Base-by-base conservation (phyloP, 768 basidiomycete species). In the Suillus ampliporus region DNA sequence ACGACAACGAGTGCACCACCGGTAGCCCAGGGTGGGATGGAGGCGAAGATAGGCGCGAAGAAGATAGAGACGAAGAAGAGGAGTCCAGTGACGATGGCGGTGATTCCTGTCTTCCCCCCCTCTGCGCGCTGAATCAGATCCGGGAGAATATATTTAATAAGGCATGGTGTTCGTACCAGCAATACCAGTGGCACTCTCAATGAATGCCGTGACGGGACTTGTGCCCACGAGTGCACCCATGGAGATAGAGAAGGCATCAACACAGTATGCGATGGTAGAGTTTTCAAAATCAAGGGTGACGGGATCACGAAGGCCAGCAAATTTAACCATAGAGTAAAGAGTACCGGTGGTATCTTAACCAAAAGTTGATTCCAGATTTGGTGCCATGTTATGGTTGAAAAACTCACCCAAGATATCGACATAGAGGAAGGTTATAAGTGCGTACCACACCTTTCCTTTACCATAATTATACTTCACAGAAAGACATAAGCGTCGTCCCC, bases 301-400 rank as follows among this genome's bases (percentile, higher is more conserved):
- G 1, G 89, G 89, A 70, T 94, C 89, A 52, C 91, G 91, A 2
- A 95, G 83, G n/a, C 91, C 91, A 7, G 93, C 92, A 65, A 94
- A 94, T 73, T 91, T 93, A 58, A 92, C 91, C 93, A 95, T 94
- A 43, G 93, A 90, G 72, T 94, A 94, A 5, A 95, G 79, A 10
- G 93, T 94, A 70, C 93, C 89, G 60, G 80, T 82, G 34, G 78
- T 82, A 61, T 81, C 77, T 74, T 61, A 52, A 59, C 15, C 61
- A 57, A 38, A 23, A 37, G 44, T n/a, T 34, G 19, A 23, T 37
- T 21, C 43, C 47, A 40, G 34, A 17, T 2, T 14, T 11, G 82
- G 57, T 21, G 37, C 62, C 19, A 57, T 31, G 23, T n/a, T 17
- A 43, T 28, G 13, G 6, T 8, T 51, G 34, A 50, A 43, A 13